Evolutionary conservation across 2,329 filamentous ascomycete species (phyloP).

Genomic region (Penicillium capsulatum): DNA sequence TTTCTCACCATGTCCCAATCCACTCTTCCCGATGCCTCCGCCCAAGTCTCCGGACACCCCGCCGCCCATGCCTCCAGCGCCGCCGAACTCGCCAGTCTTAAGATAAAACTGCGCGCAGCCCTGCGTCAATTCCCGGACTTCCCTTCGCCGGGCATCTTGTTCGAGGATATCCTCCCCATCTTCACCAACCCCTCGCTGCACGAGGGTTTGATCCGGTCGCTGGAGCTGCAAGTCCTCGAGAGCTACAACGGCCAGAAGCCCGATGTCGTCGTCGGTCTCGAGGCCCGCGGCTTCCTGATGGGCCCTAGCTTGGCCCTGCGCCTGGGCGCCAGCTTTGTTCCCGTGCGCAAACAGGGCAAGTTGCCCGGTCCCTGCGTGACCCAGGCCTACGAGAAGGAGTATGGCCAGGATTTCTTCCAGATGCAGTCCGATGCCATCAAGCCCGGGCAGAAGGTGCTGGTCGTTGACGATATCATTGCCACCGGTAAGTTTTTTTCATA

Average conservation of each 20-base stretch:
- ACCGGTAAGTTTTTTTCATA: slow-evolving; percentile 72
- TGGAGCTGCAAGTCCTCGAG: slow-evolving; percentile 74
- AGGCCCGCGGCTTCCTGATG: slow-evolving; percentile 93
- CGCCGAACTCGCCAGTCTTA: slow-evolving; percentile 59
- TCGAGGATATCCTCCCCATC: slow-evolving; percentile 96
- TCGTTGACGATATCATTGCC: slow-evolving; percentile 98
- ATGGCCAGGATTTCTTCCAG: slow-evolving; percentile 91
- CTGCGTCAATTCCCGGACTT: slow-evolving; percentile 90
- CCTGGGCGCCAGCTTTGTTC: slow-evolving; percentile 81
- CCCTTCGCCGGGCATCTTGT: slow-evolving; percentile 85
- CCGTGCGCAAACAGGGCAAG: slow-evolving; percentile 93
- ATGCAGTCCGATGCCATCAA: slow-evolving; percentile 85
- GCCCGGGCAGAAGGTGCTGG: slow-evolving; percentile 79
- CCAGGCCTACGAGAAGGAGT: slow-evolving; percentile 89
- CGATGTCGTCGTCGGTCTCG: slow-evolving; percentile 88
- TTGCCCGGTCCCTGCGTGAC: slow-evolving; percentile 84
- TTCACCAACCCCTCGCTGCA: slow-evolving; percentile 76
- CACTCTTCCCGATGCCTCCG: slow-evolving; percentile 37
- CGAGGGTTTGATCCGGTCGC: slow-evolving; percentile 70
- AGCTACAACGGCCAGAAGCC: slow-evolving; percentile 61
- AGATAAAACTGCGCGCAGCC: slow-evolving; percentile 63
- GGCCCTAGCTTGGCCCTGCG: slow-evolving; percentile 82
- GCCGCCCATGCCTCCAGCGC: slow-evolving; percentile 45
- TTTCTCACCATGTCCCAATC: slow-evolving; percentile 40
- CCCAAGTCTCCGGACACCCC: slow-evolving; percentile 42